phyloP scores from a whole-genome alignment of 2,329 filamentous ascomycete species.

The Stachybotrys chartarum region DNA sequence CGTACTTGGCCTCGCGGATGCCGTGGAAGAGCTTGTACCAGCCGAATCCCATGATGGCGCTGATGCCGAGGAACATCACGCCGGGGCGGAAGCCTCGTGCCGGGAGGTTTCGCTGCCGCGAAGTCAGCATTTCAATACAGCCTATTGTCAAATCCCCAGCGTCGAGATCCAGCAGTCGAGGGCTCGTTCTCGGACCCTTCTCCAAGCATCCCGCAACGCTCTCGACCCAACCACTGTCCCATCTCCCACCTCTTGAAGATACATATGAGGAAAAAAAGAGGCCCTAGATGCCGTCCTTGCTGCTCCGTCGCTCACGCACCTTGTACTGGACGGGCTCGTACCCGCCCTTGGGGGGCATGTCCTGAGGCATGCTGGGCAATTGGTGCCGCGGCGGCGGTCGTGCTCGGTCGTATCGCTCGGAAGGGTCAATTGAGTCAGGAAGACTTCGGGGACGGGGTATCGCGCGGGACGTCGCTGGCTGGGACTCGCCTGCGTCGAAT shows the following conservation, averaged over 20 bases:
- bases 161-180: neutral
- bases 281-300: no score
- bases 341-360: slow-evolving; percentile 92
- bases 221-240: neutral
- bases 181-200: neutral
- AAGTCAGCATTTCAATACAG: slow-evolving; percentile 4
- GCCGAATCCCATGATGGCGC: slow-evolving; percentile 76
- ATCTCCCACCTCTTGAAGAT: neutral
- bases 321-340: slow-evolving; percentile 98
- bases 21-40: slow-evolving; percentile 82
- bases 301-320: slow-evolving; percentile 35
- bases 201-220: no score
- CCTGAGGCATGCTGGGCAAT: slow-evolving; percentile 74
- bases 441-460: slow-evolving; percentile 1
- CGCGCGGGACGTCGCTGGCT: slow-evolving; percentile 1
- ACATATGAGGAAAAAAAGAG: no score
- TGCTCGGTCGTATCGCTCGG: neutral
- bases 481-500: neutral
- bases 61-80: slow-evolving; percentile 69
- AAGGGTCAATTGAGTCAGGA: slow-evolving; percentile 10
- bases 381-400: slow-evolving; percentile 5
- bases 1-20: slow-evolving; percentile 86
- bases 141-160: neutral
- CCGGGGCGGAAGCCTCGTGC: slow-evolving; percentile 82
- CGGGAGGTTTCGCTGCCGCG: slow-evolving; percentile 75